A percentile compares a stretch with the other conserved stretches of the same genome.
Conservation (phyloP, 2,329 filamentous ascomycete species). For the Stachybotrys elegans region DNA sequence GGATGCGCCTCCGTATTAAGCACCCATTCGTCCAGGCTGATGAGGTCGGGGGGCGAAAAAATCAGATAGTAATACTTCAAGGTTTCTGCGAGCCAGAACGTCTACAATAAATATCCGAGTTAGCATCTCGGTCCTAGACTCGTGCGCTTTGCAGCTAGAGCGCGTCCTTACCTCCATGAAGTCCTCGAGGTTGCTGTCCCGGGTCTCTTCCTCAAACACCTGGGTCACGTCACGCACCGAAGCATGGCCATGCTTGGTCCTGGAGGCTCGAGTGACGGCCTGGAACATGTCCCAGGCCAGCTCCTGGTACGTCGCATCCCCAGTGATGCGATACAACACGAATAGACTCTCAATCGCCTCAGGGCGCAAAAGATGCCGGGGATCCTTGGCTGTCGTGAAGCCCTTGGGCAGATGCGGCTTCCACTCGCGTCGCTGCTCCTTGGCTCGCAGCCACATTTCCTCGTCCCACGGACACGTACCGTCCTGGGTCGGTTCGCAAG, state of each 20-base stretch:
- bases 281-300: constrained; percentile 51
- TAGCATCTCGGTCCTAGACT: neutral
- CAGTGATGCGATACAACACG: constrained; percentile 47
- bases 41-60: constrained; percentile 2
- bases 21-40: constrained; percentile 1
- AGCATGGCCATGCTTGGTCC: constrained; percentile 43
- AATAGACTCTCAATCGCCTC: constrained; percentile 52
- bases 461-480: constrained; percentile 32
- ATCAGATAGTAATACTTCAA: constrained; percentile 3
- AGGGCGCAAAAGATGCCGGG: constrained; percentile 46
- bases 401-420: constrained; percentile 41
- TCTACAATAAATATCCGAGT: neutral
- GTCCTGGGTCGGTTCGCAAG: constrained; percentile 25
- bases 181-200: constrained; percentile 1
- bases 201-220: neutral
- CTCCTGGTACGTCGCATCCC: constrained; percentile 38
- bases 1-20: constrained; percentile 2
- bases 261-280: constrained; percentile 40
- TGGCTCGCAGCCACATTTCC: constrained; percentile 26
- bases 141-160: no score
- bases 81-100: constrained; percentile 2
- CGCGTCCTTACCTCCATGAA: neutral
- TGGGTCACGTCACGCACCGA: constrained; percentile 36
- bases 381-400: constrained; percentile 53
- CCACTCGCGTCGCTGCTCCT: constrained; percentile 16